Evolutionary conservation across 2,329 filamentous ascomycete genomes (phyloP).

Genomic region (Colletotrichum sp.): DNA sequence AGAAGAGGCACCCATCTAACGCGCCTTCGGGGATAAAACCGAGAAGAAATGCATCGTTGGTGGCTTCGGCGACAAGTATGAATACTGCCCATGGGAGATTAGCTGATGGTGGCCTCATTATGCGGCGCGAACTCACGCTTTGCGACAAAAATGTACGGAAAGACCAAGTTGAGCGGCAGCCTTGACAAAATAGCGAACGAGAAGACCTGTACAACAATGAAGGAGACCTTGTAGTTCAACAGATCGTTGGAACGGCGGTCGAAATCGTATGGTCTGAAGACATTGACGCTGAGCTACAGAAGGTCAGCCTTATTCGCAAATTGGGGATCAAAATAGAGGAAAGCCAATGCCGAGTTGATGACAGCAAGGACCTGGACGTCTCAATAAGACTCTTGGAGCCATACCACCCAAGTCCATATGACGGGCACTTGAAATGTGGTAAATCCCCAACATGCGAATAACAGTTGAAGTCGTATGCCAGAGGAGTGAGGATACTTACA

Average conservation of each 20-base stretch:
- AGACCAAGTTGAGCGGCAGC: neutral
- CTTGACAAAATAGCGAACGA: neutral
- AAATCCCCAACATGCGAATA: neutral
- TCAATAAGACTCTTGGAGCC: too few relatives aligned
- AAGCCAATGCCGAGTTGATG: too few relatives aligned
- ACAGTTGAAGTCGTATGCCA: neutral
- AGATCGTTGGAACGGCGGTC: neutral
- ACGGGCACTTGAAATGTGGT: neutral
- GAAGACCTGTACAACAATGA: neutral
- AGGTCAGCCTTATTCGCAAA: neutral
- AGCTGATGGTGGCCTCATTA: neutral
- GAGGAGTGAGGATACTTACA: neutral
- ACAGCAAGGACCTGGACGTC: too few relatives aligned
- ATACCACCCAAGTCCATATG: neutral
- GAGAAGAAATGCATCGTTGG: accelerated
- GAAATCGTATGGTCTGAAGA: neutral
- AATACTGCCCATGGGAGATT: neutral
- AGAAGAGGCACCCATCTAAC: neutral
- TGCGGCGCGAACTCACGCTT: neutral
- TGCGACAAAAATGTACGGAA: neutral
- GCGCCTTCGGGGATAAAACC: neutral
- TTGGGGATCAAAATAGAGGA: too few relatives aligned
- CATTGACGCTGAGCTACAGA: neutral
- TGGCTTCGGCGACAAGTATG: neutral
- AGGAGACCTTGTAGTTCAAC: neutral